These are phyloP conservation scores for Diutina pseudorugosa DNA, from an alignment of 1,139 yeast species.

Conservation along the genomic window DNA sequence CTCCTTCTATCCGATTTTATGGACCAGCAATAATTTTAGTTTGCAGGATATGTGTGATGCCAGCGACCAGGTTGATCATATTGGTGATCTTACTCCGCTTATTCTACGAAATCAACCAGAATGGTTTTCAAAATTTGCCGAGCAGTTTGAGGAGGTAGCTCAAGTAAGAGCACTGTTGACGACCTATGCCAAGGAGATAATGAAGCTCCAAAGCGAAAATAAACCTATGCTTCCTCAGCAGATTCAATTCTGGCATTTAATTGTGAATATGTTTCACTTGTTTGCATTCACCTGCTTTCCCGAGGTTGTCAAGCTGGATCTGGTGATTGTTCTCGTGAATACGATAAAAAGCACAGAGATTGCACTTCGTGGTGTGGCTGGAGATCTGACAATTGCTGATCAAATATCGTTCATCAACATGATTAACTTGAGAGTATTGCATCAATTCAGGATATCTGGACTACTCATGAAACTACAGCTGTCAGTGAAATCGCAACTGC, in stretches of 20 bases:
- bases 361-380: slow-evolving; percentile 43
- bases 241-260: slow-evolving; percentile 17
- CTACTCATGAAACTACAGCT: slow-evolving; percentile 18
- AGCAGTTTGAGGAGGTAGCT: slow-evolving; percentile 14
- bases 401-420: slow-evolving; percentile 52
- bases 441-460: slow-evolving; percentile 29
- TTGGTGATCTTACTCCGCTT: background rate
- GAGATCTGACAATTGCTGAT: slow-evolving; percentile 30
- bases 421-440: slow-evolving; percentile 43
- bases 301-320: slow-evolving; percentile 24
- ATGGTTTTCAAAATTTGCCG: slow-evolving; percentile 19
- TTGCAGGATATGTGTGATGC: slow-evolving; percentile 8
- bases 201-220: slow-evolving; percentile 9
- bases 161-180: slow-evolving; percentile 16
- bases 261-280: slow-evolving; percentile 25
- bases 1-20: slow-evolving; percentile 65
- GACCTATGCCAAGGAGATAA: slow-evolving; percentile 18
- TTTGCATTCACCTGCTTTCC: slow-evolving; percentile 30
- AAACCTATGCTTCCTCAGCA: slow-evolving; percentile 10
- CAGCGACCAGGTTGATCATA: background rate
- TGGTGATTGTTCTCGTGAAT: slow-evolving; percentile 29
- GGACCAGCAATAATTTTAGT: slow-evolving; percentile 28
- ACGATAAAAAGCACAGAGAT: slow-evolving; percentile 59
- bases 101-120: slow-evolving; percentile 4
- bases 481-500: background rate